Evolutionary conservation across 305 asterid genomes (phyloP), one percentile per base, ranked within the genome.

Genomic region (Plantago coronopus): DNA sequence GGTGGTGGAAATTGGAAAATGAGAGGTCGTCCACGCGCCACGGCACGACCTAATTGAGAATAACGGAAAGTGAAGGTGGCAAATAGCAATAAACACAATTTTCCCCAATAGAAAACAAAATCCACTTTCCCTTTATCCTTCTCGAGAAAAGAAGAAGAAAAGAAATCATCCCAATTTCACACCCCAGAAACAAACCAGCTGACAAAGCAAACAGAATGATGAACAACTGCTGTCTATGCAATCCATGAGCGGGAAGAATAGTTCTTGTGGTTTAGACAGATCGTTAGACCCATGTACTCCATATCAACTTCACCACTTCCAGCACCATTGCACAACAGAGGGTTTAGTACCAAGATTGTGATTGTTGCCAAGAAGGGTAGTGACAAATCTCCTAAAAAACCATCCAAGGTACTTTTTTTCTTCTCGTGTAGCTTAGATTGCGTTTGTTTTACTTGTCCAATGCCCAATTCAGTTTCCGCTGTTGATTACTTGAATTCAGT

Each of bases 351-450:
- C 74, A 73, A 50, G 70, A 77, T 88, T 37, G n/a, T 53, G 20
- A 48, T 17, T 65, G 78, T 80, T 20, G 83, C 95, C 66, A 87
- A 85, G 81, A 91, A 81, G 79, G 73, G 75, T 56, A 25, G n/a
- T 18, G n/a, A n/a, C n/a, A 85, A 82, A 62, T 66, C 76, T 56
- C 69, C 91, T 37, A 81, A 73, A 19, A 48, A 85, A 38, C 68
- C 85, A 49, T 76, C 82, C 7, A 79, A 81, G 90, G 95, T 87
- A 68, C 10, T 64, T n/a, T 3, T 31, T 29, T 20, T 61, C 50
- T 57, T 16, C 4, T 13, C 4, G 19, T n/a, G 50, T 22, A 16
- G 5, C 9, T 47, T 10, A 10, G 2, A 3, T 27, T 27, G 34
- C 17, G 20, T 20, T 47, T 47, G 51, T 7, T 21, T 34, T 34